These are phyloP conservation scores for Ceratocystis harringtonii DNA, from an alignment of 2,329 filamentous ascomycete genomes.

Conservation along the genomic window DNA sequence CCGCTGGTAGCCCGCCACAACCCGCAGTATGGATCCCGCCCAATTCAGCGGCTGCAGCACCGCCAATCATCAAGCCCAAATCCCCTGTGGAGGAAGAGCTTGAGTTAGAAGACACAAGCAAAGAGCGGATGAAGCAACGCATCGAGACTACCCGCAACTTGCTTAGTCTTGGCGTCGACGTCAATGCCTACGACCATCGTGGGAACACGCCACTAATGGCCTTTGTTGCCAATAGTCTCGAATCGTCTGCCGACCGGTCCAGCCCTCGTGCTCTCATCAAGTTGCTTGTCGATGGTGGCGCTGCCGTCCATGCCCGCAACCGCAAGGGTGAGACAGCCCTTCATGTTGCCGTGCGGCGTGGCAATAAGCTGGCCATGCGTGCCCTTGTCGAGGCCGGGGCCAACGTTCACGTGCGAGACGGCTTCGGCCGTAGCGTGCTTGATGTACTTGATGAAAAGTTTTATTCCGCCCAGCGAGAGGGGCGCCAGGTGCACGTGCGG, in stretches of 20 bases:
- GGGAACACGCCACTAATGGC: constrained; percentile 43
- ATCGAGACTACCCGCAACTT: constrained; percentile 22
- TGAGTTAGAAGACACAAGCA: constrained; percentile 14
- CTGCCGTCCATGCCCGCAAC: constrained; percentile 36
- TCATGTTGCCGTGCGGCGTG: constrained; percentile 37
- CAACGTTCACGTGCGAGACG: constrained; percentile 34
- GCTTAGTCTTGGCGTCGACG: constrained; percentile 29
- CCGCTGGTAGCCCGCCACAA: background rate
- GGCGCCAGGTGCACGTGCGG: constrained; percentile 27
- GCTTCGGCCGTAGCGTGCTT: constrained; percentile 30
- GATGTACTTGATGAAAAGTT: constrained; percentile 32
- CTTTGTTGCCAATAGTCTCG: constrained; percentile 36
- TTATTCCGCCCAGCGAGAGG: constrained; percentile 22
- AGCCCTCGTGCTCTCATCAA: constrained; percentile 30
- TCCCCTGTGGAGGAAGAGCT: constrained; percentile 19
- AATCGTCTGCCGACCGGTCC: constrained; percentile 32
- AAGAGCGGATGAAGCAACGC: constrained; percentile 23
- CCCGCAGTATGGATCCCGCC: constrained; percentile 17
- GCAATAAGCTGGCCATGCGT: constrained; percentile 37
- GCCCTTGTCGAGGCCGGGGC: constrained; percentile 33
- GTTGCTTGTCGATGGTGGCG: constrained; percentile 29
- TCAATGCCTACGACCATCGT: constrained; percentile 37
- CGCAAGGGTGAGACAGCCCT: constrained; percentile 40
- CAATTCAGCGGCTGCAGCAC: constrained; percentile 21
- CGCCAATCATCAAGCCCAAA: background rate